Evolutionary conservation across 441 rosid species (phyloP).

Genomic region (Gossypium schwendimanii): DNA sequence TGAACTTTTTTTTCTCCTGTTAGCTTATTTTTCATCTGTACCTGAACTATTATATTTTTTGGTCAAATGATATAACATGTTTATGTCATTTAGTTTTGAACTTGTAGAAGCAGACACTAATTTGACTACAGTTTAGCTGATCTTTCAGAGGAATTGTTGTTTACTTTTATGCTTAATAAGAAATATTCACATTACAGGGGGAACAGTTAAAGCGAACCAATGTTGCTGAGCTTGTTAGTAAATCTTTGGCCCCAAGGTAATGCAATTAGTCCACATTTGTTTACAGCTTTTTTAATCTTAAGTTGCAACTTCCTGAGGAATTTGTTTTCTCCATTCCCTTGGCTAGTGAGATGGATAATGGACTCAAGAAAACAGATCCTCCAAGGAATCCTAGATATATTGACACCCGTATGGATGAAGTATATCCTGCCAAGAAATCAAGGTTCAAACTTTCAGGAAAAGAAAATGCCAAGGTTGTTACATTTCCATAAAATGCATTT

Average conservation of each 20-base stretch:
- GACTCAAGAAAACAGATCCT: conserved; percentile 42
- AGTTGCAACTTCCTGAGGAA: conserved; percentile 14
- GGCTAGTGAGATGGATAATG: conserved; percentile 31
- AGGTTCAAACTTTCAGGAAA: conserved; percentile 49
- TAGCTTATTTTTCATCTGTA: neutral
- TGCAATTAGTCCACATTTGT: neutral
- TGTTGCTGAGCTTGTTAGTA: conserved; percentile 44
- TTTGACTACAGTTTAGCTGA: neutral
- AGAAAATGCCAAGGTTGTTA: conserved; percentile 61
- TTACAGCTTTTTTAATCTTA: conserved; percentile 3
- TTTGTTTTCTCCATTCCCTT: conserved; percentile 17
- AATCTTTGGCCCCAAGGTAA: conserved; percentile 48
- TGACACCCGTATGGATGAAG: conserved; percentile 67
- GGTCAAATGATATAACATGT: neutral
- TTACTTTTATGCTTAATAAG: neutral
- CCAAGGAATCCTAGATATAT: conserved; percentile 54
- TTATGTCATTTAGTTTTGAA: neutral
- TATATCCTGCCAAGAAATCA: conserved; percentile 73
- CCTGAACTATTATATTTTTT: neutral
- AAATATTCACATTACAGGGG: conserved; percentile 40
- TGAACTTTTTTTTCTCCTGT: neutral
- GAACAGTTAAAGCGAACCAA: conserved; percentile 71
- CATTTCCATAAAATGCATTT: neutral
- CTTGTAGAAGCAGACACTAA: neutral
- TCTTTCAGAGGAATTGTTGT: neutral